Evolutionary conservation across 2,329 filamentous ascomycete genomes (phyloP).

Genomic region (Claviceps sp.): DNA sequence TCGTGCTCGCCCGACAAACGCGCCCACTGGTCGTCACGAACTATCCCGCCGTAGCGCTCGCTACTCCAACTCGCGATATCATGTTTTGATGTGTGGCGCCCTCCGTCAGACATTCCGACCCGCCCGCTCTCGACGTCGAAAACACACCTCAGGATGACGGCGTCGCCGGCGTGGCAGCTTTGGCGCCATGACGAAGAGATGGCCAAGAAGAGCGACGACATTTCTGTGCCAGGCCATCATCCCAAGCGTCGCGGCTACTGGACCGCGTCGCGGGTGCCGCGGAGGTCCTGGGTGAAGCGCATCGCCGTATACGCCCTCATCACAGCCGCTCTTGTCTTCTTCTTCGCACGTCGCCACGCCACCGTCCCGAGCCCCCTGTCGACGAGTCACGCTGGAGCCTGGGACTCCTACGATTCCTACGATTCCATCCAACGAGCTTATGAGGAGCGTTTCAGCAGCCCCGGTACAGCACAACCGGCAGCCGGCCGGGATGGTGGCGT

Average conservation of each 20-base stretch:
- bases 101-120: neutral
- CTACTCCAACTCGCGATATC: neutral
- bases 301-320: constrained; percentile 32
- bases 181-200: constrained; percentile 41
- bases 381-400: neutral
- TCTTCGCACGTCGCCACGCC: constrained; percentile 10
- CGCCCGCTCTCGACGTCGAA: neutral
- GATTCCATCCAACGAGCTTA: neutral
- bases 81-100: neutral
- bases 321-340: constrained; percentile 41
- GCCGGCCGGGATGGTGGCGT: too few species aligned
- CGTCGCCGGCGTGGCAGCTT: constrained; percentile 16
- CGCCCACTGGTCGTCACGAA: neutral
- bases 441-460: neutral
- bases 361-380: constrained; percentile 11
- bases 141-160: constrained; percentile 1
- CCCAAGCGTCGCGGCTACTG: constrained; percentile 19
- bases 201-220: constrained; percentile 48
- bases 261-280: constrained; percentile 28
- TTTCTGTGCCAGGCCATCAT: constrained; percentile 14
- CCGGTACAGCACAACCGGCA: neutral
- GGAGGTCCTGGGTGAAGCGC: constrained; percentile 41
- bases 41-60: neutral
- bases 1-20: too few species aligned
- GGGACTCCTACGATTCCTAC: neutral